phyloP scores from a whole-genome alignment of 108 stramenopile genomes.

The Skeletonema potamos region DNA sequence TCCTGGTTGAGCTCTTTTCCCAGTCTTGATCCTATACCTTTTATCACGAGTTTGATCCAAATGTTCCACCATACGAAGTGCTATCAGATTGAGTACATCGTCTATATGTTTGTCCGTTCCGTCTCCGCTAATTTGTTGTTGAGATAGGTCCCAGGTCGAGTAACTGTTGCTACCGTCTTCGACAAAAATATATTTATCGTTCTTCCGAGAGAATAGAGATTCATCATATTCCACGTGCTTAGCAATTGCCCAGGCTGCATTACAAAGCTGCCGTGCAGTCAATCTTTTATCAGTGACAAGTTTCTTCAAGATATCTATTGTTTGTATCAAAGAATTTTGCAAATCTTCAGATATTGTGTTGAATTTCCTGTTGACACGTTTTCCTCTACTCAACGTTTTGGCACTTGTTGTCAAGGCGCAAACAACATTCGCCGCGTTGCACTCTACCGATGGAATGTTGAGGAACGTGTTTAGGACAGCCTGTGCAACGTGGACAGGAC shows the following conservation, averaged over 20 bases:
- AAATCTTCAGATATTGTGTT: slow-evolving; percentile 28
- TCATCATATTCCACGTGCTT: slow-evolving; percentile 62
- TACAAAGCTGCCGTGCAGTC: slow-evolving; percentile 71
- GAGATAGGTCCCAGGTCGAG: slow-evolving; percentile 33
- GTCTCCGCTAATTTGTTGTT: slow-evolving; percentile 21
- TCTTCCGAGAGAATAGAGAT: slow-evolving; percentile 11
- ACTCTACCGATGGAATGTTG: slow-evolving; percentile 46
- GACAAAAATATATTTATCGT: slow-evolving; percentile 21
- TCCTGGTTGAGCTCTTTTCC: slow-evolving; percentile 46
- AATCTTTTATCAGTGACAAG: slow-evolving; percentile 45
- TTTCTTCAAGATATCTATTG: slow-evolving; percentile 43
- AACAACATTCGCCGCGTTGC: slow-evolving; percentile 79
- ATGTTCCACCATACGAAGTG: slow-evolving; percentile 41
- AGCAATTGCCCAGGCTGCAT: slow-evolving; percentile 78
- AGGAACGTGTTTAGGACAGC: slow-evolving; percentile 54
- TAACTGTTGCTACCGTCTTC: slow-evolving; percentile 6
- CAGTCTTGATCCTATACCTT: neutral
- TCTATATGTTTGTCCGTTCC: slow-evolving; percentile 32
- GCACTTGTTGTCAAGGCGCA: slow-evolving; percentile 78
- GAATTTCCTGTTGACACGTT: slow-evolving; percentile 3
- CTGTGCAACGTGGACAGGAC: slow-evolving; percentile 33
- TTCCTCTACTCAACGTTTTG: slow-evolving; percentile 40
- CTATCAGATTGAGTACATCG: slow-evolving; percentile 60
- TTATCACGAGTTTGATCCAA: slow-evolving; percentile 10
- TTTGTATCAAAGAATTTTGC: slow-evolving; percentile 44